Conservation (phyloP, 2,329 filamentous ascomycete species). For the Cordyceps tenuipes region DNA sequence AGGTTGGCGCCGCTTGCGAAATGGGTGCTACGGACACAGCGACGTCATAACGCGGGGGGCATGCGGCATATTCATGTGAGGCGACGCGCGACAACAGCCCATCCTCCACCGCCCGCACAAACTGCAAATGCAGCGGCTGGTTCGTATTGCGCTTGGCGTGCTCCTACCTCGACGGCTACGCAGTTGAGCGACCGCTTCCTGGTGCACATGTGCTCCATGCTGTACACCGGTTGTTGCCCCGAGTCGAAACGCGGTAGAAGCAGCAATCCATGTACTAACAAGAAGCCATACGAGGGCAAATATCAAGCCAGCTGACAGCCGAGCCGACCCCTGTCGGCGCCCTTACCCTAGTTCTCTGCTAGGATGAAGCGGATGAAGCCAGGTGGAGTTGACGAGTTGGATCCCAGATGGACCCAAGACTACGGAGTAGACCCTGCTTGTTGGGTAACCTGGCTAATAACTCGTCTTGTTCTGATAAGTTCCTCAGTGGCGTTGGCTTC, state of each 20-base stretch:
- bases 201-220: background rate
- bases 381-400: constrained; percentile 3
- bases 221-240: background rate
- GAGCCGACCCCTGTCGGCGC: background rate
- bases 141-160: constrained; percentile 8
- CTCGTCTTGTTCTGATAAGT: no score
- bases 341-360: background rate
- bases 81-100: background rate
- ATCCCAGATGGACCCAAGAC: constrained; percentile 8
- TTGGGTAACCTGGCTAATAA: no score
- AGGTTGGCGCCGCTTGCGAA: constrained; percentile 1
- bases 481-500: no score
- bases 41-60: constrained; percentile 10
- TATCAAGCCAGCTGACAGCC: constrained; percentile 1
- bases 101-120: background rate
- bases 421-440: background rate
- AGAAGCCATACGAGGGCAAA: background rate
- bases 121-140: background rate
- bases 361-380: background rate
- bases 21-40: constrained; percentile 1
- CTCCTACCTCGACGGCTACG: background rate
- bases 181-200: background rate
- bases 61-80: constrained; percentile 8
- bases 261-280: background rate
- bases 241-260: background rate